Percentiles rank a stretch among this genome's conserved stretches.
These are phyloP conservation scores for Sistotremastrum niveocremeum DNA, from an alignment of 768 basidiomycete genomes.

Conservation along the genomic window DNA sequence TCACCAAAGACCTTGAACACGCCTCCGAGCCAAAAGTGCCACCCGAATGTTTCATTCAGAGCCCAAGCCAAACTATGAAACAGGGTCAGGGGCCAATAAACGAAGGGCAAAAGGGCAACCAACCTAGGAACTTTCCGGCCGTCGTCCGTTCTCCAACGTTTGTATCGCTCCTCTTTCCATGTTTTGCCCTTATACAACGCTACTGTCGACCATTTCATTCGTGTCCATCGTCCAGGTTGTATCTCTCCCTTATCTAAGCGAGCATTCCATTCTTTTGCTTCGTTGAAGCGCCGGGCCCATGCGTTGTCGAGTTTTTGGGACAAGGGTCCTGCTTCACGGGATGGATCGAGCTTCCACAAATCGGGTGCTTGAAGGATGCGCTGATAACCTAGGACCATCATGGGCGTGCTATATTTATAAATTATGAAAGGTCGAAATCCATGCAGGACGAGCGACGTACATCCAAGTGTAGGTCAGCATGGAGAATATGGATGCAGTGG, in stretches of 20 bases:
- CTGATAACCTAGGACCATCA: conserved; percentile 49
- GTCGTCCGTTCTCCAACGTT: conserved; percentile 10
- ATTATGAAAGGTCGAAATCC: background rate
- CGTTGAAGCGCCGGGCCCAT: conserved; percentile 34
- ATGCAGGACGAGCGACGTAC: conserved; percentile 14
- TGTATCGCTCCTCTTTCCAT: conserved; percentile 7
- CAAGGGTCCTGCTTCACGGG: conserved; percentile 35
- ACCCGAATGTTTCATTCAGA: conserved; percentile 45
- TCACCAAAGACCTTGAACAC: conserved; percentile 51
- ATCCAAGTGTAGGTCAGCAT: conserved; percentile 57
- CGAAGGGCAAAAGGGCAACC: no score
- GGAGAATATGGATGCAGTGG: conserved; percentile 41
- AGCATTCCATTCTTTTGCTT: conserved; percentile 44
- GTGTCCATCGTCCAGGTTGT: conserved; percentile 25
- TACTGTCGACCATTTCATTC: conserved; percentile 28
- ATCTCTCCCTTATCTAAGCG: conserved; percentile 31
- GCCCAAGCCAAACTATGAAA: conserved; percentile 37
- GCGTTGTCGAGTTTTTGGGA: conserved; percentile 41
- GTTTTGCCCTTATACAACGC: conserved; percentile 3
- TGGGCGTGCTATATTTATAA: background rate
- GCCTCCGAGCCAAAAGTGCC: conserved; percentile 51
- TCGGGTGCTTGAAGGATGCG: conserved; percentile 64
- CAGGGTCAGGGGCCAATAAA: no score
- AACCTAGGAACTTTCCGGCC: no score
- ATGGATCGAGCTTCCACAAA: conserved; percentile 50